Evolutionary conservation across 352 stramenopile species (phyloP), one percentile per base, ranked within the genome.

Genomic region (Albugo laibachii): DNA sequence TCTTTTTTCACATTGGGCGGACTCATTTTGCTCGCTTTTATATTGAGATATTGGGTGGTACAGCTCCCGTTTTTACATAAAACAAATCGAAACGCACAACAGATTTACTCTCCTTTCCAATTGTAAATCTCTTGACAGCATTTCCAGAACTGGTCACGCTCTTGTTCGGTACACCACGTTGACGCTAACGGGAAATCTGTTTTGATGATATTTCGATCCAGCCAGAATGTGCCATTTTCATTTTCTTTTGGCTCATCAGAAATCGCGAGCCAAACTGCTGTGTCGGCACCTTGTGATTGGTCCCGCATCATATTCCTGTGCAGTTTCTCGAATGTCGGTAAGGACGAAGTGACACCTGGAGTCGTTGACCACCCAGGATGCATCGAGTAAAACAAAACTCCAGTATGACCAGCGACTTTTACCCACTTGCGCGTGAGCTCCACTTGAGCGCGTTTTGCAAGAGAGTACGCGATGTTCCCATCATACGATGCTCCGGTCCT

Each of bases 301-400:
- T 65, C 50, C 39, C 65, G 63, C 65, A 77, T 77, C 60, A 77
- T 68, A 18, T 58, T 24, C 2, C 55, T 47, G 50, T 73, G 58
- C 20, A 56, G 54, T 36, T 63, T 56, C 5, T 54, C 45, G 38
- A 77, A 77, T 41, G 62, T 55, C 21, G 58, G 51, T 16, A 77
- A 52, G 6, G 63, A 64, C 6, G 54, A 44, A 18, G 46, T 53
- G 20, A 64, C 62, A n/a, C 63, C 63, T 1, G 61, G 63, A 31
- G 65, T 77, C 36, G 51, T 56, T 18, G 63, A 62, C 65, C 65
- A 73, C 0, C 65, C 65, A 6, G 65, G 63, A 41, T 77, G 64
- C 62, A 77, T 71, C 21, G 56, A 52, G 41, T 73, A 59, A 45
- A 77, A 77, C 36, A 63, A 36, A 41, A 77, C 63, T 18, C 56